These are phyloP conservation scores for Apiotrichum gracile DNA, from an alignment of 1,284 basidiomycete species.

Conservation along the genomic window DNA sequence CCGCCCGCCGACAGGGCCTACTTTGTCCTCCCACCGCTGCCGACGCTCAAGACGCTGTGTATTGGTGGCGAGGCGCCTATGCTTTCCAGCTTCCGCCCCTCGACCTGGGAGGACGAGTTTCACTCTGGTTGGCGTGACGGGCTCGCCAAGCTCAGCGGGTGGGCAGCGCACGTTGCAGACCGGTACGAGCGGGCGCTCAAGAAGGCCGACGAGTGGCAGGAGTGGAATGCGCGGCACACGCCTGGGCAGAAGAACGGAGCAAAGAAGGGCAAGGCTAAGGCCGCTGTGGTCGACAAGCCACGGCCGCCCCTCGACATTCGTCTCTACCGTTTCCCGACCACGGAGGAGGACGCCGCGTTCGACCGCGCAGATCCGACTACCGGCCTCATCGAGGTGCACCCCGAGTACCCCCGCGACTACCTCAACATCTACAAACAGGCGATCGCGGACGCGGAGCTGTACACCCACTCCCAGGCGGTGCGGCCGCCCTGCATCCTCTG, in stretches of 20 bases:
- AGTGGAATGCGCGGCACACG: constrained; percentile 1
- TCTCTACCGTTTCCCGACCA: constrained; percentile 38
- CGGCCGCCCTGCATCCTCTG: constrained; percentile 38
- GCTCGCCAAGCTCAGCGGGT: constrained; percentile 36
- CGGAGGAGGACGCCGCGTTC: constrained; percentile 19
- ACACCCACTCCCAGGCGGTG: constrained; percentile 23
- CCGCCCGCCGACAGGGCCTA: constrained; percentile 34
- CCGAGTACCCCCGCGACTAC: constrained; percentile 19
- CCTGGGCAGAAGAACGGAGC: background rate
- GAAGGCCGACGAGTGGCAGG: constrained; percentile 41
- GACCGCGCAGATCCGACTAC: constrained; percentile 26
- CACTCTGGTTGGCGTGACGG: constrained; percentile 45
- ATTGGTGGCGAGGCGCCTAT: constrained; percentile 44
- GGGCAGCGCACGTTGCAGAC: constrained; percentile 43
- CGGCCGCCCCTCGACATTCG: constrained; percentile 40
- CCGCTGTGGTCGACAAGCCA: constrained; percentile 13
- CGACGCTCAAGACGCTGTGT: constrained; percentile 37
- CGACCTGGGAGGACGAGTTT: constrained; percentile 43
- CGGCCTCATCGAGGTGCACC: constrained; percentile 31
- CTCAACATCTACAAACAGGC: constrained; percentile 30
- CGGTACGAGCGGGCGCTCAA: constrained; percentile 42
- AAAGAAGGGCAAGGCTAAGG: constrained; percentile 36
- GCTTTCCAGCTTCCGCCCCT: constrained; percentile 23
- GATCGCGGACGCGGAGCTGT: constrained; percentile 32
- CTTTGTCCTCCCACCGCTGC: constrained; percentile 45